Evolutionary conservation across 1,284 basidiomycete species (phyloP), one percentile per base, ranked within the genome.

Genomic region (Microbotryum violaceum): DNA sequence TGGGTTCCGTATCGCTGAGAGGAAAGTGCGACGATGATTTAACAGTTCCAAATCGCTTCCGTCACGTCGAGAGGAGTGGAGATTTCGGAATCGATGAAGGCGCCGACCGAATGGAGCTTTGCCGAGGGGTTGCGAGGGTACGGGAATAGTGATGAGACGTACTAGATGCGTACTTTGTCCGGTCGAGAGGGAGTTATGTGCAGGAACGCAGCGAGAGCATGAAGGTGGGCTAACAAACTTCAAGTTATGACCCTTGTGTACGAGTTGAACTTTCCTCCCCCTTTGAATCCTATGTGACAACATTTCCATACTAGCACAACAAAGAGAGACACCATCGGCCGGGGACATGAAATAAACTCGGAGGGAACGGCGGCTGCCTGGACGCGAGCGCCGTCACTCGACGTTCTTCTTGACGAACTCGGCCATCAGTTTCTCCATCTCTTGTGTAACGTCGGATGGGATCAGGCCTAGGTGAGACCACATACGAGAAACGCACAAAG

Each of bases 41-140:
- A 58, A 20, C 66, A 96, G 91, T 98, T 88, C 79, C 92, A 97
- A 88, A 83, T 97, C 64, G 93, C 92, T 9, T 91, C 83, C 2
- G 84, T 97, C 67, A 93, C 88, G 4, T 83, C 82, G 4, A 54
- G 58, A 44, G 93, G 94, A 4, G 82, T 88, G 33, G 77, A 76
- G 12, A 89, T 98, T 69, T 88, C 89, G 0, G 91, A 91, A 66
- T 85, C 91, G 25, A 82, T 84, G 71, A 80, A 81, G 57, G 77
- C 90, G 3, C 81, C 86, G 61, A 97, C 94, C 1, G 78, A 83
- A 27, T 98, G 94, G 94, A 79, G 79, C 58, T 97, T 97, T 74
- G 94, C 93, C 23, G 94, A 98, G 76, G 85, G 83, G 31, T 85
- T 94, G 70, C 81, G 90, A 70, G 91, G 91, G 64, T 79, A 69